Conservation (phyloP, 768 basidiomycete species). For the Tylopilus vinaceipallidus region DNA sequence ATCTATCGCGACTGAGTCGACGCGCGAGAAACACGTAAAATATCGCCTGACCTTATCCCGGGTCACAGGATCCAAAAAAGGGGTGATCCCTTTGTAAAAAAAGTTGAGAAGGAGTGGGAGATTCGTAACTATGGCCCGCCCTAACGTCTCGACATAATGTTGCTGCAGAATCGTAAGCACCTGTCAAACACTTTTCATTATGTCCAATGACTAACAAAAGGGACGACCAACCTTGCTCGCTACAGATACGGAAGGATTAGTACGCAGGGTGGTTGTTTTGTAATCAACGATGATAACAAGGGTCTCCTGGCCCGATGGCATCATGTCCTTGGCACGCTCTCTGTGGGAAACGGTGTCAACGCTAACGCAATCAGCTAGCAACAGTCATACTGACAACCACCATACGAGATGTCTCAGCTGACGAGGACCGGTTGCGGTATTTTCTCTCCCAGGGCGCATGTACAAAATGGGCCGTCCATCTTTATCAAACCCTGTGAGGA, state of each 20-base stretch:
- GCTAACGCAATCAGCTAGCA: neutral
- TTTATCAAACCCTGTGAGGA: conserved; percentile 81
- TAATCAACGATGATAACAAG: conserved; percentile 86
- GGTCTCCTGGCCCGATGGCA: conserved; percentile 82
- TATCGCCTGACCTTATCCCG: conserved; percentile 64
- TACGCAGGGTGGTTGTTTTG: conserved; percentile 74
- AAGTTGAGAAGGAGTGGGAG: conserved; percentile 71
- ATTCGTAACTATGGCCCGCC: conserved; percentile 80
- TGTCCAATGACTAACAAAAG: neutral
- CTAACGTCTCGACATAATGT: conserved; percentile 87
- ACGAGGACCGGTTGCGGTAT: conserved; percentile 72
- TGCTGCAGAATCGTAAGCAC: conserved; percentile 80
- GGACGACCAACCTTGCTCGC: conserved; percentile 57
- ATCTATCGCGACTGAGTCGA: conserved; percentile 45
- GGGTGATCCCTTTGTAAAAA: conserved; percentile 81
- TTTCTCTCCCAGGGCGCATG: conserved; percentile 86
- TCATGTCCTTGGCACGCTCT: conserved; percentile 86
- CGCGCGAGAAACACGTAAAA: neutral
- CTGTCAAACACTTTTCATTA: conserved; percentile 25
- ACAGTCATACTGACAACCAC: conserved; percentile 59
- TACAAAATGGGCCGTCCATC: conserved; percentile 88
- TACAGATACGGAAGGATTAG: conserved; percentile 80
- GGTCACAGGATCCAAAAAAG: conserved; percentile 86
- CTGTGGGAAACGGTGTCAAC: conserved; percentile 36
- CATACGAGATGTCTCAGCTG: conserved; percentile 86